Percentiles rank a stretch among this genome's conserved stretches.
These are phyloP conservation scores for Dactylis glomerata DNA, from an alignment of 176 grass and related monocot genomes.

Conservation along the genomic window DNA sequence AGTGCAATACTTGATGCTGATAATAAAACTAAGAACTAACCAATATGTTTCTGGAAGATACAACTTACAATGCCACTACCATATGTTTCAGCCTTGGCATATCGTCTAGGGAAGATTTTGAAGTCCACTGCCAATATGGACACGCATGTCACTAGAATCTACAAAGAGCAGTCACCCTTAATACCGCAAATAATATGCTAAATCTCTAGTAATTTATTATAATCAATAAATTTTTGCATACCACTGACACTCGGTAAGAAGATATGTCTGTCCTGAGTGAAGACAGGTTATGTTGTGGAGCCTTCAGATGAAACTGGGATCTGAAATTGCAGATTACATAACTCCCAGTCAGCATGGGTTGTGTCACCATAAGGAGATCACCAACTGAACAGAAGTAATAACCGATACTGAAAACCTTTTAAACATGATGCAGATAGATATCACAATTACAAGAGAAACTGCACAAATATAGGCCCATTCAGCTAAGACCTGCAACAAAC, in stretches of 20 bases:
- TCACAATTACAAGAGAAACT: conserved; percentile 41
- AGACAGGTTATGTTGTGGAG: conserved; percentile 27
- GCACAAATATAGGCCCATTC: conserved; percentile 62
- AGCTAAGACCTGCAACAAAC: conserved; percentile 53
- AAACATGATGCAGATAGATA: conserved; percentile 39
- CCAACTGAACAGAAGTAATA: background rate
- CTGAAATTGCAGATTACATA: conserved; percentile 29
- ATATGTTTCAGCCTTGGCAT: conserved; percentile 96
- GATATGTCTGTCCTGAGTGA: conserved; percentile 58
- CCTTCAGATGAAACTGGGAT: conserved; percentile 39
- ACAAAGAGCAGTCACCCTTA: conserved; percentile 25
- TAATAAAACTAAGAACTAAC: conserved; percentile 1
- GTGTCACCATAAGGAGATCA: conserved; percentile 27
- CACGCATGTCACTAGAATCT: conserved; percentile 95
- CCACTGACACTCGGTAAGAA: conserved; percentile 90
- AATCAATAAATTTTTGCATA: conserved; percentile 33
- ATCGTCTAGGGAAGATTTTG: conserved; percentile 81
- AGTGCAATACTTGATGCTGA: background rate
- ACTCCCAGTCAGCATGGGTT: background rate
- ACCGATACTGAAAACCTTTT: conserved; percentile 53
- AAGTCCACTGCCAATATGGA: conserved; percentile 96
- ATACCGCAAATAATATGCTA: background rate
- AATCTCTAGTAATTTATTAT: conserved; percentile 1
- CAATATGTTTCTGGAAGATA: background rate
- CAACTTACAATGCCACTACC: conserved; percentile 77